Base-by-base conservation (phyloP, 495 filamentous ascomycete species). In the Tuber calosporum region DNA sequence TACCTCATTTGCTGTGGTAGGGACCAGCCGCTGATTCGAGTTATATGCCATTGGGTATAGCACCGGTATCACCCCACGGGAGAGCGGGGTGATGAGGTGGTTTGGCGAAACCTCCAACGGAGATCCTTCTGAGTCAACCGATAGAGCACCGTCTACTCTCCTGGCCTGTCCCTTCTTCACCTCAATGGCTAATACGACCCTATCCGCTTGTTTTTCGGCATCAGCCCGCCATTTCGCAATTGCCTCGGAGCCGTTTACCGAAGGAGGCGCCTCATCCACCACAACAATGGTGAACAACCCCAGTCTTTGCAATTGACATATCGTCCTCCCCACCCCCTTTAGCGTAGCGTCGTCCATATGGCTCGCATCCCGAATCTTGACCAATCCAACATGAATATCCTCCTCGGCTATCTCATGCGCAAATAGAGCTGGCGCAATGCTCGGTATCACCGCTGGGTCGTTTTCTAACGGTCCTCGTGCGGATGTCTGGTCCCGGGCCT, bases 201-300 rank as follows among this genome's bases (percentile, higher is more conserved):
- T 89, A 76, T 91, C 89, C 36, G 88, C 88, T 82, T 98, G 93
- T 15, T 87, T 82, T 2, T 85, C 83, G 22, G 87, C 85, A 34
- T 82, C 78, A 67, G 75, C 82, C 67, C 85, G 85, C 84, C 84
- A 84, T 37, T 79, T 75, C 36, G 42, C 67, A 58, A 77, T 77
- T 17, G 72, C 40, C 30, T 80, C 71, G 17, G 45, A 41, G 39
- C 40, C 19, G 22, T 37, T 39, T 36, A 20, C 30, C 40, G 67
- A 15, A 39, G 66, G 68, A 43, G 45, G 66, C 39, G 80, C 81
- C 73, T 82, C 74, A 75, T 97, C 95, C 13, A 97, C 84, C 2
- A 98, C 91, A 0, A 98, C 87, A 37, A 92, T 89, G 69, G 92
- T 91, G 68, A 86, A 87, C 79, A 98, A 85, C 22, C 96, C 95